These are phyloP conservation scores for Salix brachista DNA, from an alignment of 345 rosid genomes.

Conservation along the genomic window DNA sequence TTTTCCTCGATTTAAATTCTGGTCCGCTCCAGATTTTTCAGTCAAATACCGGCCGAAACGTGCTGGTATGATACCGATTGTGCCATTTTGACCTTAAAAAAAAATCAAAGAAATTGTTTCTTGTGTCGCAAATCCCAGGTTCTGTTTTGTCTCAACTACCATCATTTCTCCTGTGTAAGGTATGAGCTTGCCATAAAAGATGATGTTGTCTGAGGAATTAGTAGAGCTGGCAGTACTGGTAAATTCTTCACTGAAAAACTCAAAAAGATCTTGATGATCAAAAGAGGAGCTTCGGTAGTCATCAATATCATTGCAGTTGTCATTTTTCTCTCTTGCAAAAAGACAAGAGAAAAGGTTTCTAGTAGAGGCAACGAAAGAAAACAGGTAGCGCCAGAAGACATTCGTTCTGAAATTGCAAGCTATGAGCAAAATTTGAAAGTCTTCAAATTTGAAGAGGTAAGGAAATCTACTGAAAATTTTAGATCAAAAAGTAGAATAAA, in stretches of 20 bases:
- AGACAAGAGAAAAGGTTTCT: constrained; percentile 14
- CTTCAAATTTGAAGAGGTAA: constrained; percentile 28
- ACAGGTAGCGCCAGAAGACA: constrained; percentile 23
- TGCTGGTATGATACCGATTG: too few species aligned
- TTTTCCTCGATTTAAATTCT: too few species aligned
- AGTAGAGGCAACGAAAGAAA: constrained; percentile 1
- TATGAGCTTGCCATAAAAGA: constrained; percentile 57
- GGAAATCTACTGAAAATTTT: constrained; percentile 40
- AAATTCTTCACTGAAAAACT: constrained; percentile 33
- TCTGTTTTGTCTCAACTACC: neutral
- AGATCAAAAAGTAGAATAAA: constrained; percentile 32
- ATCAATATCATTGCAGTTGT: constrained; percentile 15
- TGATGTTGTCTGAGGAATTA: constrained; percentile 19
- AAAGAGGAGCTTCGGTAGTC: constrained; percentile 14
- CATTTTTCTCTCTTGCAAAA: constrained; percentile 11
- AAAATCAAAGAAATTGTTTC: neutral
- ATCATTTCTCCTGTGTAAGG: constrained; percentile 13
- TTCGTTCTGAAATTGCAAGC: constrained; percentile 41
- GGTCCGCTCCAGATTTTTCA: too few species aligned
- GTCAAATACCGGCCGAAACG: too few species aligned
- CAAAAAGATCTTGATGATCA: constrained; percentile 35
- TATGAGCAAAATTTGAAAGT: constrained; percentile 31
- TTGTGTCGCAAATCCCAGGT: neutral
- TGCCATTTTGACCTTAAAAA: too few species aligned
- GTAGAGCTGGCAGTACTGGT: constrained; percentile 7